Base-by-base conservation (phyloP, 2,329 filamentous ascomycete genomes). In the Stachybotrys chlorohalonatus region DNA sequence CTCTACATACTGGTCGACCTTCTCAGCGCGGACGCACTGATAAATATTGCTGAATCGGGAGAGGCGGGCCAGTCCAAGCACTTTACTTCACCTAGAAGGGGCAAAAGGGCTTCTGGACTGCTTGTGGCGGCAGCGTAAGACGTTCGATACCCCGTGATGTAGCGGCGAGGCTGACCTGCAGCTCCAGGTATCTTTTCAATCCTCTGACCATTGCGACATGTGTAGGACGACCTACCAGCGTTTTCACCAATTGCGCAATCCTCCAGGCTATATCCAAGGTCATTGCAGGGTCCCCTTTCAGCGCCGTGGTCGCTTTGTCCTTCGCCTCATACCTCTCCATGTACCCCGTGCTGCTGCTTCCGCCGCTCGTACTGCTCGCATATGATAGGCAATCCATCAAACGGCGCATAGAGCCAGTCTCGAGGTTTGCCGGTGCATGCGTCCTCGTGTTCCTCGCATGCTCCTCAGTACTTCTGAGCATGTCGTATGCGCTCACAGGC, bases 121-220 rank as follows among this genome's bases (percentile, higher is more conserved):
- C 82, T 87, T 3, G 81, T 96, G 60, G 90, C 88, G 53, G 90
- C 92, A 58, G 83, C 87, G 86, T 94, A 81, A 64, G 81, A 64
- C 24, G 2, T 24, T 24, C 24, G 24, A 24, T 24, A 24, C 24
- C 24, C 24, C 24, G 24, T 24, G 24, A 24, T 24, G 24, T 24
- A 24, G 24, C 24, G 24, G 24, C 32, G 32, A 39, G 47, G 24
- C 58, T 67, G 53, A 65, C 49, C 49, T 51, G n/a, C 48, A 3
- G 8, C n/a, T 36, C 24, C 53, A 94, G 90, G 60, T 97, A 90
- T 67, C 81, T 99, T 3, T 93, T 97, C 74, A 97, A 95, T 68
- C 94, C 94, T 0, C 95, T 96, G 67, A 95, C 92, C 1, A 83
- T 99, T 57, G 84, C 91, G 49, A 92, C 91, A 16, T 97, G 93